A percentile compares a stretch with the other conserved stretches of the same genome.
Evolutionary conservation across 441 rosid species (phyloP).

Genomic region (Daphne laureola): DNA sequence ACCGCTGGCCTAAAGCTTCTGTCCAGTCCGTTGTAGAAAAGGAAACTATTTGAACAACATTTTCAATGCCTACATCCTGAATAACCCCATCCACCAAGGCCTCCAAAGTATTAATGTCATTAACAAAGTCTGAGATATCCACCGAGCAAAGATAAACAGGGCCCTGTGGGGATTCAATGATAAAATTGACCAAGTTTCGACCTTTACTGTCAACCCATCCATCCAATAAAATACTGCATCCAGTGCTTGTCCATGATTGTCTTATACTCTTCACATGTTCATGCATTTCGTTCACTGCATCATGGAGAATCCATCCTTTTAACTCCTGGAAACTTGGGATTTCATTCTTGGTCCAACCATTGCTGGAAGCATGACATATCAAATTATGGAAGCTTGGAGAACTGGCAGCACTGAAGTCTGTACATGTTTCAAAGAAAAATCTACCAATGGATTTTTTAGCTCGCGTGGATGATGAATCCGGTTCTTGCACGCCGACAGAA

Average conservation of each 20-base stretch:
- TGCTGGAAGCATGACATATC: conserved; percentile 21
- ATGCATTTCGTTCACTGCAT: conserved; percentile 27
- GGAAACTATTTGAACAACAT: conserved; percentile 45
- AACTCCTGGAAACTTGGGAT: conserved; percentile 34
- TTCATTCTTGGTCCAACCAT: conserved; percentile 12
- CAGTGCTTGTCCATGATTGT: conserved; percentile 41
- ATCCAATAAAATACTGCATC: conserved; percentile 58
- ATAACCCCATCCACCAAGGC: conserved; percentile 29
- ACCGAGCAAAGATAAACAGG: conserved; percentile 37
- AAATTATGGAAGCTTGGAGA: conserved; percentile 33
- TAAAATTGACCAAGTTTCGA: conserved; percentile 31
- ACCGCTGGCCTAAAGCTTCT: conserved; percentile 26
- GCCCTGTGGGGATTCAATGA: conserved; percentile 42
- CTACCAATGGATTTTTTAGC: conserved; percentile 31
- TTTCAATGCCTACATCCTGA: conserved; percentile 34
- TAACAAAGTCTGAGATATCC: conserved; percentile 27
- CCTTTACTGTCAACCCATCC: conserved; percentile 46
- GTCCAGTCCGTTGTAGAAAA: conserved; percentile 37
- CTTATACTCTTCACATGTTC: conserved; percentile 28
- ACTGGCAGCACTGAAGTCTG: conserved; percentile 32
- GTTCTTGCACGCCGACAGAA: conserved; percentile 1
- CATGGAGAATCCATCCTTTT: conserved; percentile 38
- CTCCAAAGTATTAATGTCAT: conserved; percentile 22
- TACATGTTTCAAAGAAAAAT: conserved; percentile 39
- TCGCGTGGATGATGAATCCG: conserved; percentile 18